Conservation (phyloP, 2,329 filamentous ascomycete species). For the Fusarium penzigii region DNA sequence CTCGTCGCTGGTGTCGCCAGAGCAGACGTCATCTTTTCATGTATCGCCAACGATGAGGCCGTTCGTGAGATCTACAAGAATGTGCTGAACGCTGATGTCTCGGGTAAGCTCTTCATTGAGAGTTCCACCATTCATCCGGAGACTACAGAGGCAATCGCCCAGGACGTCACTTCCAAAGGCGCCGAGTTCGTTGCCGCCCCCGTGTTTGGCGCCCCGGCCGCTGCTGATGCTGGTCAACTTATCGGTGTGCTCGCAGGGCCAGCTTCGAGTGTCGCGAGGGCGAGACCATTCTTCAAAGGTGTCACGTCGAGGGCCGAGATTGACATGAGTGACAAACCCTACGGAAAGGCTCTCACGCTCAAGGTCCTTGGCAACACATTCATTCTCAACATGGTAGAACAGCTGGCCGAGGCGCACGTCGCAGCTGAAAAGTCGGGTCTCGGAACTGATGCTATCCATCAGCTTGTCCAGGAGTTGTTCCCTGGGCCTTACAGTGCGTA, state of each 20-base stretch:
- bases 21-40: slow-evolving; percentile 81
- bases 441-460: slow-evolving; percentile 67
- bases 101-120: slow-evolving; percentile 79
- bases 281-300: slow-evolving; percentile 70
- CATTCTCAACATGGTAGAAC: slow-evolving; percentile 78
- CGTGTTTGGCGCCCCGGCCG: slow-evolving; percentile 71
- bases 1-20: slow-evolving; percentile 66
- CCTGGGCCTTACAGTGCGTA: slow-evolving; percentile 76
- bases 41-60: slow-evolving; percentile 75
- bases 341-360: slow-evolving; percentile 67
- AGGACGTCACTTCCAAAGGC: slow-evolving; percentile 57
- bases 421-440: slow-evolving; percentile 80
- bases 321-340: slow-evolving; percentile 68
- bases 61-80: slow-evolving; percentile 62
- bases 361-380: slow-evolving; percentile 90
- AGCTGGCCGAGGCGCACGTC: slow-evolving; percentile 75
- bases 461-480: slow-evolving; percentile 73
- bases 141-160: slow-evolving; percentile 67
- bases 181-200: slow-evolving; percentile 72
- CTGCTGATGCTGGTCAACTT: slow-evolving; percentile 70
- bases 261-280: slow-evolving; percentile 58
- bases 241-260: slow-evolving; percentile 74
- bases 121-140: slow-evolving; percentile 88
- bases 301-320: slow-evolving; percentile 71
- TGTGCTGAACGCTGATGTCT: slow-evolving; percentile 55